A percentile compares a stretch with the other conserved stretches of the same genome.
phyloP scores from a whole-genome alignment of 148 eudicot species.

The Pouteria glomerata region DNA sequence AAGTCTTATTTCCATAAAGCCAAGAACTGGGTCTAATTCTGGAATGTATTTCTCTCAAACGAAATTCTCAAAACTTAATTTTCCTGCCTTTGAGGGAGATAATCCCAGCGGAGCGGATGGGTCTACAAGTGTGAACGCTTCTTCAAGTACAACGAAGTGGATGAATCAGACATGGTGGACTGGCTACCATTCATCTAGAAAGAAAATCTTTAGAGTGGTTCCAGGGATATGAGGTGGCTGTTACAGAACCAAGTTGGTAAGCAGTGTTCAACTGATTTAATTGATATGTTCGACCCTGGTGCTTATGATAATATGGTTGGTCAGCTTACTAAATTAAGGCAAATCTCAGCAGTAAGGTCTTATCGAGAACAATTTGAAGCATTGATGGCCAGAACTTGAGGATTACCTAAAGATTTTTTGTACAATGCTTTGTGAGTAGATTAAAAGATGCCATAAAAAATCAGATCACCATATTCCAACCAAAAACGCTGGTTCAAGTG shows the following conservation, averaged over 20 bases:
- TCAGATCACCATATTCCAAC: no score
- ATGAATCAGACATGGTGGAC: background rate
- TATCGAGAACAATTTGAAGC: background rate
- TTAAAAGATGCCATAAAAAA: background rate
- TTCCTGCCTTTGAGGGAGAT: background rate
- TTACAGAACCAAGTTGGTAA: no score
- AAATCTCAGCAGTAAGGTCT: background rate
- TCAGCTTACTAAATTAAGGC: no score
- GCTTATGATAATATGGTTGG: background rate
- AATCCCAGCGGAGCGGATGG: background rate
- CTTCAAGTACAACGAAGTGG: background rate
- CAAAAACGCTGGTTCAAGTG: background rate
- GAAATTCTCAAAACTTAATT: background rate
- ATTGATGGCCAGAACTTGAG: background rate
- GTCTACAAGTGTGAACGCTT: background rate
- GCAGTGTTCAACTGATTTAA: background rate
- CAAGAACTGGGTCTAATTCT: background rate
- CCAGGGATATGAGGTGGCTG: background rate
- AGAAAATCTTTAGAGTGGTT: background rate
- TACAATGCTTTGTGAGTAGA: background rate
- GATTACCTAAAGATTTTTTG: background rate
- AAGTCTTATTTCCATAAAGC: background rate
- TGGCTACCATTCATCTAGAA: background rate
- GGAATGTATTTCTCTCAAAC: background rate
- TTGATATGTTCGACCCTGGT: no score